phyloP scores from a whole-genome alignment of 2,329 filamentous ascomycete species.

The Teratosphaeria destructans region DNA sequence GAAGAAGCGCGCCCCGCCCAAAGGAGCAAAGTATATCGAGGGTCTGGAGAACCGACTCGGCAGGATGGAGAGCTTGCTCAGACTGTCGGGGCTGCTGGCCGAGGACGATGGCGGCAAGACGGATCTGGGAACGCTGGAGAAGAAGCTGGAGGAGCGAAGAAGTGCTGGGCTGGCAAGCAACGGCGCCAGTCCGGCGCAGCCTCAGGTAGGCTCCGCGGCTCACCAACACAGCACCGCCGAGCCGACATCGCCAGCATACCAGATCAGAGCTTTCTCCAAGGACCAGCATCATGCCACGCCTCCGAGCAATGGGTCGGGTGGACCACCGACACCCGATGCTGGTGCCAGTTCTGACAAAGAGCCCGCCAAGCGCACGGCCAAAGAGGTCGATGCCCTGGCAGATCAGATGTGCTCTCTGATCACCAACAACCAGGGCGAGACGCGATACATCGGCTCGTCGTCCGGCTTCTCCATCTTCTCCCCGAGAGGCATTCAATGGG shows the following conservation, averaged over 20 bases:
- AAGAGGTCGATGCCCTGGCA: slow-evolving; percentile 76
- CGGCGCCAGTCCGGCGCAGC: slow-evolving; percentile 24
- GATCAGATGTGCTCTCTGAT: slow-evolving; percentile 99
- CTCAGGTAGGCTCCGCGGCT: not conserved
- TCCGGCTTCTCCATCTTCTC: slow-evolving; percentile 99
- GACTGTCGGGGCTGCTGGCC: slow-evolving; percentile 73
- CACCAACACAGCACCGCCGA: not conserved
- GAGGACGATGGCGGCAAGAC: slow-evolving; percentile 79
- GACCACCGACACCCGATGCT: not conserved
- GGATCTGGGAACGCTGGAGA: slow-evolving; percentile 81
- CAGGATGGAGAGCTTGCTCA: slow-evolving; percentile 88
- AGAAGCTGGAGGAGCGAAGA: slow-evolving; percentile 46
- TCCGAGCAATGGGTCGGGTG: not conserved
- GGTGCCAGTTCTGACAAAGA: not conserved
- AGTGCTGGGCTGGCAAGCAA: slow-evolving; percentile 8
- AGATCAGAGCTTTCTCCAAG: not conserved
- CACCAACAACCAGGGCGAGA: slow-evolving; percentile 89
- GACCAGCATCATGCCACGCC: not conserved
- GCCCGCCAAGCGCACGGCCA: slow-evolving; percentile 1
- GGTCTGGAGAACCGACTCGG: slow-evolving; percentile 86
- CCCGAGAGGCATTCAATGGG: slow-evolving; percentile 95
- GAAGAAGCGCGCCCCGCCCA: slow-evolving; percentile 95
- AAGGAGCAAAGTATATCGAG: slow-evolving; percentile 97
- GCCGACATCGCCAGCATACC: not conserved
- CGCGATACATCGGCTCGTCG: slow-evolving; percentile 90